Percentiles rank a stretch among this genome's conserved stretches.
Conservation (phyloP, 192 early-diverging fungal genomes). For the Entomortierella chlamydospora region DNA sequence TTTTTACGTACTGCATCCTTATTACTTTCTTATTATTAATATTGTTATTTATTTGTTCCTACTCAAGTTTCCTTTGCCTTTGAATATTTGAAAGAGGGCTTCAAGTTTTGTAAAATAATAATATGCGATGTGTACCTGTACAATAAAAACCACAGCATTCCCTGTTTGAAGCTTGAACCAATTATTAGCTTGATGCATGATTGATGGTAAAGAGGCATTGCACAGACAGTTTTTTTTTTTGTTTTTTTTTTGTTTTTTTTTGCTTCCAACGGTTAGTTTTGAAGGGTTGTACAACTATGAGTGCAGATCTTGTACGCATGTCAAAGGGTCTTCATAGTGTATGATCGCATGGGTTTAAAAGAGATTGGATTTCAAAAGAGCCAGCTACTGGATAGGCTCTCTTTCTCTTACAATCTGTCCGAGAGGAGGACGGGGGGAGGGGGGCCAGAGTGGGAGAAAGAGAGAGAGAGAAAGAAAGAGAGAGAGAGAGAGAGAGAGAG, state of each 20-base stretch:
- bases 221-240: not conserved
- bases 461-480: not conserved
- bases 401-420: not conserved
- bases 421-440: no score
- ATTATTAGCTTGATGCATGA: not conserved
- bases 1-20: not conserved
- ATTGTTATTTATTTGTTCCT: not conserved
- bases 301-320: not conserved
- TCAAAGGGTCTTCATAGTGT: no score
- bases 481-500: no score
- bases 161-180: no score
- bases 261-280: no score
- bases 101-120: not conserved
- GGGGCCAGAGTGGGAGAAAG: not conserved
- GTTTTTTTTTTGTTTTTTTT: no score
- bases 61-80: not conserved
- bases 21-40: slow-evolving; percentile 1
- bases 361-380: no score
- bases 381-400: no score
- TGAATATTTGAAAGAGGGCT: not conserved
- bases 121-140: not conserved
- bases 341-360: no score
- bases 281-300: no score
- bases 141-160: no score
- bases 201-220: not conserved